Base-by-base conservation (phyloP, 441 rosid genomes). In the Capsella rubella region DNA sequence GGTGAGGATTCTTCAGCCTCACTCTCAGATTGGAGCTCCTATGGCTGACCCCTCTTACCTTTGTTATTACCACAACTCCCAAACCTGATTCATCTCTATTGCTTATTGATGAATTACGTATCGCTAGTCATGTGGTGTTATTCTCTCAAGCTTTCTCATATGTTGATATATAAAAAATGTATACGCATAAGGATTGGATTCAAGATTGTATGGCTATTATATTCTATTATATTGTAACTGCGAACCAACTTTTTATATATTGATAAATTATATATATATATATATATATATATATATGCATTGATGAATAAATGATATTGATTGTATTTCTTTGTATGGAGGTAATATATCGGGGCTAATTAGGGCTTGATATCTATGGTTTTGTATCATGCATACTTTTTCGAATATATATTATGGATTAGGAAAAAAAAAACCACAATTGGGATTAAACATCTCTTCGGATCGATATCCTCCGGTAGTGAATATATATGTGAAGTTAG, bases 1-100 rank as follows among this genome's bases (percentile, higher is more conserved):
- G 79, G 87, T 92, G 59, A 89, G 87, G n/a, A 43, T 82, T 34
- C 86, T 90, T 35, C 96, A 89, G 82, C 88, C 80, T 76, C 68
- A 50, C 31, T 46, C 79, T 70, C 79, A 75, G 15, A 69, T 76
- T 64, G 76, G 72, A 39, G 63, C 72, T 77, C 55, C 68, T 50
- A 64, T 71, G 42, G 45, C 63, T 64, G 72, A 77, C 4, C 80
- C 80, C 18, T 51, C 75, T 39, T 64, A 15, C 57, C 80, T 77
- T 16, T 77, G 40, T 43, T 71, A 56, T 42, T 70, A 57, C 62
- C 70, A 64, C 45, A 69, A 29, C 70, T 52, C 64, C 10, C 43
- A 75, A 37, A 12, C 59, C 70, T 69, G 58, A 46, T n/a, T 40
- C 7, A 4, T 18, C 43, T 34, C 28, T 39, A 15, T 34, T 40